These are phyloP conservation scores for Paecilomyces dactylethromorphus DNA, from an alignment of 2,329 filamentous ascomycete genomes.

Conservation along the genomic window DNA sequence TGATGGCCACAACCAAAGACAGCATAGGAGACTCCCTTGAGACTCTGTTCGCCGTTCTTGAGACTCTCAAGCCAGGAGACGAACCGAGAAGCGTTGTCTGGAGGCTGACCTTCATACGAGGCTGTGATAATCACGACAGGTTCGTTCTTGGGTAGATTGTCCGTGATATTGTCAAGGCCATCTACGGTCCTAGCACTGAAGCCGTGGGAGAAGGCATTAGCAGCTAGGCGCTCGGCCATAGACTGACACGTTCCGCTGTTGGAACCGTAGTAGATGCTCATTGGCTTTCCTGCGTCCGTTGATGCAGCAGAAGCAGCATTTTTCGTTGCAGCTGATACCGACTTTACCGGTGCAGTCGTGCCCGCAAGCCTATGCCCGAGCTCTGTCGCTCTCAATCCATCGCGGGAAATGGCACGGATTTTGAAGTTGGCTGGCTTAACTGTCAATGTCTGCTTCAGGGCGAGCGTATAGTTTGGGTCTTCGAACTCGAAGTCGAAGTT, in stretches of 20 bases:
- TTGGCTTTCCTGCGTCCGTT: not conserved
- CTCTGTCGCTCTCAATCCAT: no score
- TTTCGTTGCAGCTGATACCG: no score
- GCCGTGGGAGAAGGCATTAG: not conserved
- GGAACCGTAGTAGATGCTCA: not conserved
- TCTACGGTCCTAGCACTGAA: no score
- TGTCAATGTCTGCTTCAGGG: not conserved
- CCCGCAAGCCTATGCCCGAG: not conserved
- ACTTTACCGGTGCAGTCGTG: not conserved
- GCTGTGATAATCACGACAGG: slow-evolving; percentile 34
- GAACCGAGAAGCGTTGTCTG: slow-evolving; percentile 38
- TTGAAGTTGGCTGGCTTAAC: not conserved
- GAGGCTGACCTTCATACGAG: slow-evolving; percentile 37
- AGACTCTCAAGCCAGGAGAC: slow-evolving; percentile 30
- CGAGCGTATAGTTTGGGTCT: not conserved
- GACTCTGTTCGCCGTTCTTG: slow-evolving; percentile 10
- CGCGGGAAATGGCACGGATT: not conserved
- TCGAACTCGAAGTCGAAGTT: not conserved
- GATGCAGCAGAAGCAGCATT: no score
- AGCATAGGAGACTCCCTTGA: slow-evolving; percentile 23
- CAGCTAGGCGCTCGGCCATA: not conserved
- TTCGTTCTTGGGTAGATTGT: slow-evolving; percentile 22
- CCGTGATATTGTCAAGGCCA: not conserved
- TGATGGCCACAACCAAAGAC: slow-evolving; percentile 37
- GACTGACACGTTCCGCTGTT: not conserved